A percentile compares a stretch with the other conserved stretches of the same genome.
Evolutionary conservation across 2,329 filamentous ascomycete species (phyloP).

Genomic region (Aspergillus pseudonomiae): DNA sequence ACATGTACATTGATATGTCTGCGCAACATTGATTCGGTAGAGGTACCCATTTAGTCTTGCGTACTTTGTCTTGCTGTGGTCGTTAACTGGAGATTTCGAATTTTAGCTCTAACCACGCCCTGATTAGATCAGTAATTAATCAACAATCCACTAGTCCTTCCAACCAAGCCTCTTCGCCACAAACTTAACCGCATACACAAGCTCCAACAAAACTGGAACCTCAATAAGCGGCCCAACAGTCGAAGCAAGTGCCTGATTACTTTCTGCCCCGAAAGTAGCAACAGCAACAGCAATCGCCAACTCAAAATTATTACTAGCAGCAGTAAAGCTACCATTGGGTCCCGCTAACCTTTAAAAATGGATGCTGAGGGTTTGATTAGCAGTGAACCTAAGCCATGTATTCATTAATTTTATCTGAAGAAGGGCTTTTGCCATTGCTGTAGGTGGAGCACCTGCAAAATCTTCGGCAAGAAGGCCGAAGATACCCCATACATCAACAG

Average conservation of each 20-base stretch:
- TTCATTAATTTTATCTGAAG: slow-evolving; percentile 10
- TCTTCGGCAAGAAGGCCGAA: slow-evolving; percentile 12
- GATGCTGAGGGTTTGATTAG: slow-evolving; percentile 6
- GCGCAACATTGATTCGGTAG: slow-evolving; percentile 5
- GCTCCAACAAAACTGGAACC: slow-evolving; percentile 74
- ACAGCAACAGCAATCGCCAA: slow-evolving; percentile 85
- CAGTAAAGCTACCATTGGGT: slow-evolving; percentile 67
- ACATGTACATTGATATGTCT: slow-evolving; percentile 23
- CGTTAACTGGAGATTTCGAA: no score
- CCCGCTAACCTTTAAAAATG: slow-evolving; percentile 8
- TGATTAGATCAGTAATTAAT: no score
- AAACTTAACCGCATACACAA: slow-evolving; percentile 70
- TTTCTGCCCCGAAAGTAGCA: slow-evolving; percentile 74
- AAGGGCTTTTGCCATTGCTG: slow-evolving; percentile 7
- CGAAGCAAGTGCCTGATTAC: slow-evolving; percentile 54
- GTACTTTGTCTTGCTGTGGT: no score
- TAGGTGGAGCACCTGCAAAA: slow-evolving; percentile 10
- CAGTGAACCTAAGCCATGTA: not conserved
- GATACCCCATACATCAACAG: slow-evolving; percentile 1
- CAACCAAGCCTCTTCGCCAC: slow-evolving; percentile 25
- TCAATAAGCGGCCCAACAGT: slow-evolving; percentile 71
- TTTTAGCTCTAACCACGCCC: no score
- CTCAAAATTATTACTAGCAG: slow-evolving; percentile 90
- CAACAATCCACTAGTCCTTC: slow-evolving; percentile 16
- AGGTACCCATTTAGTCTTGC: slow-evolving; percentile 36